These are phyloP conservation scores for Gaertneriomyces semiglobifer DNA, from an alignment of 192 early-diverging fungal genomes.

Conservation along the genomic window DNA sequence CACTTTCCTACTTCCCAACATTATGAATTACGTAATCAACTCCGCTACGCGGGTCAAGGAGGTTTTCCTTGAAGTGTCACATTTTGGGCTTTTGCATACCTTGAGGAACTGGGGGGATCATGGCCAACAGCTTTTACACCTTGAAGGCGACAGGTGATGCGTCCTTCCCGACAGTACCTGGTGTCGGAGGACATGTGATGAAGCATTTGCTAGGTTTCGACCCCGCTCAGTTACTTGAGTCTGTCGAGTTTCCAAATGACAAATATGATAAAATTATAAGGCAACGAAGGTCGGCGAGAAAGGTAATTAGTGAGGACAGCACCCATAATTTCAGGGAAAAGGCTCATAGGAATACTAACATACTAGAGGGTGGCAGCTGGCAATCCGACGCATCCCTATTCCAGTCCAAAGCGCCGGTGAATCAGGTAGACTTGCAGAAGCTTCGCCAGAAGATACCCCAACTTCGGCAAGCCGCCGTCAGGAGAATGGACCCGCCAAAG, in stretches of 20 bases:
- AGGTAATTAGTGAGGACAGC: conserved; percentile 19
- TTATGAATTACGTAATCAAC: too few species aligned
- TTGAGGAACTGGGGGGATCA: background rate
- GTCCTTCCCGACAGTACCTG: too few species aligned
- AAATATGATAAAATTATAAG: conserved; percentile 41
- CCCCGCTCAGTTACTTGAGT: conserved; percentile 45
- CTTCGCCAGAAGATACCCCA: too few species aligned
- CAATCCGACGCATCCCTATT: conserved; percentile 10
- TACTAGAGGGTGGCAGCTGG: conserved; percentile 3
- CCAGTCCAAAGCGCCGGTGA: background rate
- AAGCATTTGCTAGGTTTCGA: conserved; percentile 55
- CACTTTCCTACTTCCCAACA: too few species aligned
- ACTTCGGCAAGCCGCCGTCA: background rate
- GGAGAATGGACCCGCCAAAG: conserved; percentile 14
- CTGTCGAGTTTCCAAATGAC: conserved; percentile 56
- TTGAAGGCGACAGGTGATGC: background rate
- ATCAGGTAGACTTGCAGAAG: too few species aligned
- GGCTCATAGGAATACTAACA: too few species aligned
- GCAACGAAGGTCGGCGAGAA: conserved; percentile 31
- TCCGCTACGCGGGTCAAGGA: too few species aligned
- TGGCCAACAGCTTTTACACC: conserved; percentile 3
- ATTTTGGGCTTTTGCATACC: too few species aligned
- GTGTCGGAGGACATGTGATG: background rate
- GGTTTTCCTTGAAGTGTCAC: too few species aligned
- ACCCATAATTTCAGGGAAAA: background rate